phyloP scores from a whole-genome alignment of 2,329 filamentous ascomycete species.

The Botryosphaeria agaves region DNA sequence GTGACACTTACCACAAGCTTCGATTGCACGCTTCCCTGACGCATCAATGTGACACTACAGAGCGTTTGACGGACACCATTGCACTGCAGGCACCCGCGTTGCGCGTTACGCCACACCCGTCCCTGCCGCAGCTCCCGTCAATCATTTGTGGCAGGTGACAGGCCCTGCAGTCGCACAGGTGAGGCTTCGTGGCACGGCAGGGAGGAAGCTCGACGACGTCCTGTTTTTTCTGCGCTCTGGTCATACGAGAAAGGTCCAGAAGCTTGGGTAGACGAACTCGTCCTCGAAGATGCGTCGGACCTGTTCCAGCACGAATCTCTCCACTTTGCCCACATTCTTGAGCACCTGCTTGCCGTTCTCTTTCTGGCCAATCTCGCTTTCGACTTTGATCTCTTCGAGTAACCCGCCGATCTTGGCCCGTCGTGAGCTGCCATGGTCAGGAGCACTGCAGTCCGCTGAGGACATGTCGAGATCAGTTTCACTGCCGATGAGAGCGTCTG shows the following conservation, averaged over 20 bases:
- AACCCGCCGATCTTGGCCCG: constrained; percentile 48
- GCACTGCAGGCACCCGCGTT: too few species aligned
- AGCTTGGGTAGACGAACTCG: constrained; percentile 95
- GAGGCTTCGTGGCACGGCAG: background rate
- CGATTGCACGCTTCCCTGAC: too few species aligned
- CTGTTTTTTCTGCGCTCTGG: background rate
- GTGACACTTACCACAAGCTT: too few species aligned
- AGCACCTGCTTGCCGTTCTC: constrained; percentile 85
- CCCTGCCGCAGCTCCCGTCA: too few species aligned
- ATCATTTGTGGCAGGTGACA: too few species aligned
- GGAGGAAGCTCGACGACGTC: background rate
- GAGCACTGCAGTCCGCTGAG: constrained; percentile 2
- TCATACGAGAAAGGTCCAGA: constrained; percentile 90
- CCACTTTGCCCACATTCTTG: constrained; percentile 97
- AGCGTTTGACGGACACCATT: too few species aligned
- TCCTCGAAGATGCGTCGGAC: constrained; percentile 96
- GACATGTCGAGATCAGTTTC: constrained; percentile 17
- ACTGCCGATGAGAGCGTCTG: constrained; percentile 43
- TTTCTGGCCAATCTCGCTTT: constrained; percentile 91
- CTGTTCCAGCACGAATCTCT: constrained; percentile 92
- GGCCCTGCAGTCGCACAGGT: background rate
- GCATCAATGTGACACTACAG: too few species aligned
- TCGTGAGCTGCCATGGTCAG: constrained; percentile 10
- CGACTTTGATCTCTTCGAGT: constrained; percentile 83
- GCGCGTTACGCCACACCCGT: too few species aligned